phyloP scores from a whole-genome alignment of 805 yeast genomes.

The Metschnikowia similis region DNA sequence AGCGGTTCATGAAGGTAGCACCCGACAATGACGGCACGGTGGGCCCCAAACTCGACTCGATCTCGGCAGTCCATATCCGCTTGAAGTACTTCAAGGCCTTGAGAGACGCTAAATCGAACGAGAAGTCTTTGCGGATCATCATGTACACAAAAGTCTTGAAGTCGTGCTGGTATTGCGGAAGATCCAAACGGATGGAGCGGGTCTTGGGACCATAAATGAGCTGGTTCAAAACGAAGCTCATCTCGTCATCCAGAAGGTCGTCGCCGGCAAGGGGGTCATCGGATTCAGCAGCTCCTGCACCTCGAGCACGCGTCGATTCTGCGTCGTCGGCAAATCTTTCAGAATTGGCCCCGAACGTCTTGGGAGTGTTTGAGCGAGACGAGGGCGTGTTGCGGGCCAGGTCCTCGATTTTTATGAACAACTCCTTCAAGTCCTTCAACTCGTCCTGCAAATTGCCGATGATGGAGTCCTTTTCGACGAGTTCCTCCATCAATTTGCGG shows the following conservation, averaged over 20 bases:
- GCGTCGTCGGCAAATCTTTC: neutral
- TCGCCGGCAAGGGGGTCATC: neutral
- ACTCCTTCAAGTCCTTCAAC: conserved; percentile 57
- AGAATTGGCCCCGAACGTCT: neutral
- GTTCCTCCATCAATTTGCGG: conserved; percentile 45
- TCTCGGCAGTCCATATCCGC: conserved; percentile 66
- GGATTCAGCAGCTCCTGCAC: neutral
- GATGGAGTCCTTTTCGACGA: conserved; percentile 66
- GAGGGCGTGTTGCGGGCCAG: conserved; percentile 18
- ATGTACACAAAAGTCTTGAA: conserved; percentile 40
- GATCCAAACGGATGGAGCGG: conserved; percentile 43
- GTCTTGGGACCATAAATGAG: conserved; percentile 33
- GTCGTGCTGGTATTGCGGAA: conserved; percentile 37
- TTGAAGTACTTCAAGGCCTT: conserved; percentile 58
- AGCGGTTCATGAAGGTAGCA: conserved; percentile 36
- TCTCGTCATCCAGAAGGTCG: conserved; percentile 5
- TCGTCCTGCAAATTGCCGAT: conserved; percentile 65
- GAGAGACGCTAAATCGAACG: conserved; percentile 37
- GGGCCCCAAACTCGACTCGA: conserved; percentile 45
- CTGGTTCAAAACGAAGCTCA: conserved; percentile 14
- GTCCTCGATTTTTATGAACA: conserved; percentile 53
- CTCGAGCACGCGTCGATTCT: neutral
- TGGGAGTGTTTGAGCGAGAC: conserved; percentile 15
- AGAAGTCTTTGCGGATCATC: conserved; percentile 30
- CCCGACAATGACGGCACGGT: conserved; percentile 43